Base-by-base conservation (phyloP, 495 filamentous ascomycete genomes). In the Alectoria sarmentosa region DNA sequence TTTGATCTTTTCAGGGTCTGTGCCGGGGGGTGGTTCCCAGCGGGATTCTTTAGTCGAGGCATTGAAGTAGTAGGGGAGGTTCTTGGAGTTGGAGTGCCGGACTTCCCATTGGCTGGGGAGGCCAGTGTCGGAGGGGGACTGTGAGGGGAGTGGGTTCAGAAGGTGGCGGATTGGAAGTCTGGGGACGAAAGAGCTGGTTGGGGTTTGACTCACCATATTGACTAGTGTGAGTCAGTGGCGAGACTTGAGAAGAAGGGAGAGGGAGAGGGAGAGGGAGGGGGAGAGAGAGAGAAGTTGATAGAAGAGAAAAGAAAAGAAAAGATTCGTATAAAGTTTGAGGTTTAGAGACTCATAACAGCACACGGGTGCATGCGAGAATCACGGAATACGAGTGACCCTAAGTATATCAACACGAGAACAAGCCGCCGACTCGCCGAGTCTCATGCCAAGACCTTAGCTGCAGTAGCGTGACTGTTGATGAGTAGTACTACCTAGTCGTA, bases 41-140 rank as follows among this genome's bases (percentile, higher is more conserved):
- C 89, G 84, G 59, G 94, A 98, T 69, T 87, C 85, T 71, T 90
- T 91, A 57, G 89, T 89, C 36, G 74, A 74, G 34, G 88, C 75
- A 76, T 96, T 94, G 88, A 96, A 98, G 78, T 97, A 98, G 79
- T 98, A 98, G 42, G 94, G 94, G 21, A 98, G 89, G 76, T 94
- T 95, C 78, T 96, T 98, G 74, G 90, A 92, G 78, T 96, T 93
- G 73, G 90, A 95, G 77, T 93, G 90, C 70, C 92, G 90, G 71
- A 98, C 90, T 77, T 96, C 92, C 94, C 94, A 97, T 72, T 85
- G 82, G 8, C 83, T 72, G 54, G 94, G 94, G 61, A 98, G 85
- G 72, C 94, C 94, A 69, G 89, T 86, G 52, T 91, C 88, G 61
- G 69, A 80, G 75, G 82, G 86, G 63, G 57, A 62, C 52, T 64